A percentile compares a stretch with the other conserved stretches of the same genome.
These are phyloP conservation scores for Rhytidhysteron rufulum DNA, from an alignment of 2,329 filamentous ascomycete species.

Conservation along the genomic window DNA sequence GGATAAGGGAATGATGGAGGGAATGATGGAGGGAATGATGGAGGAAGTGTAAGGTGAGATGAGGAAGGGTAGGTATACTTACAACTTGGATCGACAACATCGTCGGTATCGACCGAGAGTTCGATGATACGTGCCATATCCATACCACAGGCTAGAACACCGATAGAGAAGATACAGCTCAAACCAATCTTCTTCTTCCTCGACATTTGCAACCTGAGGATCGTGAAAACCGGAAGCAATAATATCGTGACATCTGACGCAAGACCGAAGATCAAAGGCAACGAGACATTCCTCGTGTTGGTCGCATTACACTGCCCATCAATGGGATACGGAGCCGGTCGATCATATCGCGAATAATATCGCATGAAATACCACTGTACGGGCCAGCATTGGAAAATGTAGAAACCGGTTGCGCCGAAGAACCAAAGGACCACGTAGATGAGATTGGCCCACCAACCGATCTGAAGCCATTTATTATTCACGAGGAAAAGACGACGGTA, in stretches of 20 bases:
- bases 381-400: neutral
- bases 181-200: neutral
- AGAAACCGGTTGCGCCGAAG: neutral
- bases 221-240: neutral
- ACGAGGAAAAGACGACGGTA: neutral
- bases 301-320: neutral
- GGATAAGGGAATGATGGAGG: too few relatives aligned
- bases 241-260: neutral
- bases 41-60: neutral
- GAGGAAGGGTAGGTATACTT: neutral
- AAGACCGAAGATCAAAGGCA: neutral
- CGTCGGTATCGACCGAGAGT: neutral
- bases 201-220: neutral
- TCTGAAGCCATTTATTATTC: neutral
- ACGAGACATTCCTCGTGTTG: neutral
- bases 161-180: neutral
- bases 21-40: neutral
- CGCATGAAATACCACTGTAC: neutral
- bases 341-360: neutral
- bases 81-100: neutral
- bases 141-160: neutral
- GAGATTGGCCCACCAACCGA: neutral
- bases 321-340: neutral
- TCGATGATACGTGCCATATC: neutral
- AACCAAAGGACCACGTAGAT: neutral